Evolutionary conservation across 768 basidiomycete species (phyloP).

Genomic region (Scleroderma bovista): DNA sequence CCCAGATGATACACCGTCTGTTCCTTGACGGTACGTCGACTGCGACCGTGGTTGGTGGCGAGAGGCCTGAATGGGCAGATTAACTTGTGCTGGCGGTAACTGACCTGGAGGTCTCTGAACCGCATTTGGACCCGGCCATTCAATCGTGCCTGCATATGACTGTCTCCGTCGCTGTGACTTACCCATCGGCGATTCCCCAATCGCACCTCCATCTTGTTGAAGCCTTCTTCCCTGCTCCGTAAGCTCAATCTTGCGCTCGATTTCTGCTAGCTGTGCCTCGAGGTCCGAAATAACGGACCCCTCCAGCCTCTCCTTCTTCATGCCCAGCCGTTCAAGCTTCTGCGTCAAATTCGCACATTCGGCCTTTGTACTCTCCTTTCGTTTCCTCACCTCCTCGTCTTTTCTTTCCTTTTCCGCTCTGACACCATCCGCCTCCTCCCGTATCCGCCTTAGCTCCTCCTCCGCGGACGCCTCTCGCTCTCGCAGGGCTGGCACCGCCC

Average conservation of each 20-base stretch:
- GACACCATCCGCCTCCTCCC: slow-evolving; percentile 40
- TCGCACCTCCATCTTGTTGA: slow-evolving; percentile 9
- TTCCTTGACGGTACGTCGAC: slow-evolving; percentile 16
- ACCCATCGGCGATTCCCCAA: slow-evolving; percentile 7
- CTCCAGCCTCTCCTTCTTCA: slow-evolving; percentile 66
- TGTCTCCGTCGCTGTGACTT: slow-evolving; percentile 20
- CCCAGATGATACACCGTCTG: slow-evolving; percentile 15
- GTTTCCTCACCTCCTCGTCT: slow-evolving; percentile 47
- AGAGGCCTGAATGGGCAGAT: slow-evolving; percentile 23
- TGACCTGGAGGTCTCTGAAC: slow-evolving; percentile 11
- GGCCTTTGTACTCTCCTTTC: slow-evolving; percentile 47
- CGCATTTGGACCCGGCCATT: slow-evolving; percentile 10
- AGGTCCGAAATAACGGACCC: slow-evolving; percentile 53
- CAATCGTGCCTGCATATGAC: slow-evolving; percentile 26
- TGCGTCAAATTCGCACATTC: slow-evolving; percentile 54
- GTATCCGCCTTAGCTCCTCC: slow-evolving; percentile 34
- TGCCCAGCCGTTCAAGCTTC: slow-evolving; percentile 61
- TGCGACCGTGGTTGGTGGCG: slow-evolving; percentile 25
- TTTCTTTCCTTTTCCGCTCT: slow-evolving; percentile 41
- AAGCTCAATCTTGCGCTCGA: slow-evolving; percentile 55
- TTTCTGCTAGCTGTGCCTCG: slow-evolving; percentile 56
- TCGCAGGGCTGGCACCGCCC: slow-evolving; percentile 35
- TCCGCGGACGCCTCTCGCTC: slow-evolving; percentile 39
- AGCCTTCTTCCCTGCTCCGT: slow-evolving; percentile 24
- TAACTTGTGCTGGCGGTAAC: slow-evolving; percentile 6